Conservation (phyloP, 139 green algal species). For the Microglena sp. region DNA sequence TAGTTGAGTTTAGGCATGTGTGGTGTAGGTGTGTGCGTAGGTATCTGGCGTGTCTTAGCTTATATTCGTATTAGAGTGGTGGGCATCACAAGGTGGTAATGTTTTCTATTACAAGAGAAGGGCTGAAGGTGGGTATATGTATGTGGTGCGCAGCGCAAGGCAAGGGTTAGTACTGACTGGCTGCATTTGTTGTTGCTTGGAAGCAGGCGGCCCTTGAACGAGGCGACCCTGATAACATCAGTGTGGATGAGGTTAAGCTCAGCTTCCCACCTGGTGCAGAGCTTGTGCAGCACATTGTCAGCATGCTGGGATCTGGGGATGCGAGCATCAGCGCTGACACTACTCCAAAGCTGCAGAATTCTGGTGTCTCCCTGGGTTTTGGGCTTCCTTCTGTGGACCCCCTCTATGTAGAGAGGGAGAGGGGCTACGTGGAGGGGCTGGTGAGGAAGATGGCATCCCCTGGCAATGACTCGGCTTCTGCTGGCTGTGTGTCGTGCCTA, state of each 20-base stretch:
- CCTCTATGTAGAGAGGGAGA: conserved; percentile 2
- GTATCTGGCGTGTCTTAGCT: too few species aligned
- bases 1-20: too few species aligned
- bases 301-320: background rate
- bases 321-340: too few species aligned
- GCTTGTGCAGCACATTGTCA: background rate
- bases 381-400: background rate
- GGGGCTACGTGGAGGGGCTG: background rate
- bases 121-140: too few species aligned
- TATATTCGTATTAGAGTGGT: too few species aligned
- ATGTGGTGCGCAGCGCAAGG: too few species aligned
- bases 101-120: too few species aligned
- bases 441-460: background rate
- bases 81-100: too few species aligned
- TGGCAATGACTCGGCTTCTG: background rate
- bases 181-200: too few species aligned
- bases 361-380: background rate
- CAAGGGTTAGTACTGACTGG: too few species aligned
- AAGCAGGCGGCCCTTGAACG: conserved; percentile 2
- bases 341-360: too few species aligned
- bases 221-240: conserved; percentile 5
- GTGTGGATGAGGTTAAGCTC: conserved; percentile 10
- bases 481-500: background rate
- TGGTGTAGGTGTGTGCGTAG: too few species aligned
- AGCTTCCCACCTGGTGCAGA: background rate